These are phyloP conservation scores for Setaria italica DNA, from an alignment of 202 grass and related monocot species.

Conservation along the genomic window DNA sequence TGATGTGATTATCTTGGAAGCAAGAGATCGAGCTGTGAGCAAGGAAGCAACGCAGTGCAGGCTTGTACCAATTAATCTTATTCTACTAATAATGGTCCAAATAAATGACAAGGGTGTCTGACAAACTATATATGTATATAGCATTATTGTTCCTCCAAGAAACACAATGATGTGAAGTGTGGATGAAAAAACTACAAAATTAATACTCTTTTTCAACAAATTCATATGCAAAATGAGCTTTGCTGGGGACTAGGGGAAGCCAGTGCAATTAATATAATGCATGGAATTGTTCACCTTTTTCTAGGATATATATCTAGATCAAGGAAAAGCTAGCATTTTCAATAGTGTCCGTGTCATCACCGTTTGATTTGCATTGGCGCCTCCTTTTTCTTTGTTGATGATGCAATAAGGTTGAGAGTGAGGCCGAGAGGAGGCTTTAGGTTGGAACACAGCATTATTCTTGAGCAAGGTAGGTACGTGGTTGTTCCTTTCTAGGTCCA, in stretches of 20 bases:
- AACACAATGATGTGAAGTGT: too few relatives aligned
- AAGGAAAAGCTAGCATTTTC: background rate
- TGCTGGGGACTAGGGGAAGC: background rate
- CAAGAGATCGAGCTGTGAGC: background rate
- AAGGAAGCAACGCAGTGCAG: too few relatives aligned
- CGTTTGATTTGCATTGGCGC: background rate
- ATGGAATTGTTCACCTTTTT: background rate
- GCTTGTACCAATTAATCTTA: too few relatives aligned
- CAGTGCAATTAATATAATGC: background rate
- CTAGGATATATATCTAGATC: background rate
- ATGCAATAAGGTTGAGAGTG: conserved; percentile 61
- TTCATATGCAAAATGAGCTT: background rate
- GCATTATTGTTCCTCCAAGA: background rate
- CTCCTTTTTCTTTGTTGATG: conserved; percentile 22
- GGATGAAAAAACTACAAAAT: too few relatives aligned
- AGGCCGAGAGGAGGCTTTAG: conserved; percentile 47
- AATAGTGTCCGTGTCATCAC: conserved; percentile 29
- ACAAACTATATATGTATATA: too few relatives aligned
- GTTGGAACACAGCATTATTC: conserved; percentile 63
- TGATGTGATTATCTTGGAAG: background rate
- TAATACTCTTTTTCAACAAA: background rate
- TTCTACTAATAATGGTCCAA: too few relatives aligned
- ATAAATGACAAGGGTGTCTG: too few relatives aligned
- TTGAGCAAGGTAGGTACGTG: conserved; percentile 64
- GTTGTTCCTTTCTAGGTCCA: conserved; percentile 77